Evolutionary conservation across 176 grass and related monocot species (phyloP).

Genomic region (Neostapfia colusana): DNA sequence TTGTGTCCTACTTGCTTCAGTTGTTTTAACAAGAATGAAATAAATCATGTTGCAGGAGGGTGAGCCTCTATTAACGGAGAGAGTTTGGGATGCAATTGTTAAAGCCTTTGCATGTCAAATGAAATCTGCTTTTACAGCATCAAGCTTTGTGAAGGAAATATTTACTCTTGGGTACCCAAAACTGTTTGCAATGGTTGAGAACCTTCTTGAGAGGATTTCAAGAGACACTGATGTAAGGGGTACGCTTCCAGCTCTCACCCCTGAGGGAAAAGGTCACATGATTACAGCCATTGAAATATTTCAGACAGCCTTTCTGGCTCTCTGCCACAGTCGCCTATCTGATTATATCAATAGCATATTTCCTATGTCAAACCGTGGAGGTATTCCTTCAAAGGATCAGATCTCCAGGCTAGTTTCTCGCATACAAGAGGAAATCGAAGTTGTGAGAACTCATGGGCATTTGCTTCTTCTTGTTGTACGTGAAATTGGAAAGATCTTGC

Average conservation of each 20-base stretch:
- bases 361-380: conserved; percentile 80
- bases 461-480: conserved; percentile 80
- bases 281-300: conserved; percentile 83
- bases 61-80: conserved; percentile 91
- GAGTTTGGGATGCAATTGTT: conserved; percentile 97
- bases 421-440: conserved; percentile 96
- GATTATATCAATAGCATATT: conserved; percentile 98
- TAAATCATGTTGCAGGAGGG: conserved; percentile 66
- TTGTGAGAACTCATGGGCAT: conserved; percentile 87
- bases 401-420: conserved; percentile 91
- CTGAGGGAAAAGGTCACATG: conserved; percentile 78
- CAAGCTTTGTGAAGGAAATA: conserved; percentile 98
- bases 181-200: conserved; percentile 86
- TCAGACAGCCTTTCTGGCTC: conserved; percentile 76
- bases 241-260: conserved; percentile 68
- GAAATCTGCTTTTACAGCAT: conserved; percentile 85
- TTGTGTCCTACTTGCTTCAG: conserved; percentile 2
- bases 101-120: conserved; percentile 95
- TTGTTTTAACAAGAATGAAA: conserved; percentile 13
- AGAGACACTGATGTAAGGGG: conserved; percentile 92
- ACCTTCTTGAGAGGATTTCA: conserved; percentile 92
- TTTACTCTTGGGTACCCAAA: conserved; percentile 96
- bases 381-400: conserved; percentile 92
- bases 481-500: conserved; percentile 84
- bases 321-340: conserved; percentile 82